phyloP scores from a whole-genome alignment of 306 rosid species.

The Abrus precatorius region DNA sequence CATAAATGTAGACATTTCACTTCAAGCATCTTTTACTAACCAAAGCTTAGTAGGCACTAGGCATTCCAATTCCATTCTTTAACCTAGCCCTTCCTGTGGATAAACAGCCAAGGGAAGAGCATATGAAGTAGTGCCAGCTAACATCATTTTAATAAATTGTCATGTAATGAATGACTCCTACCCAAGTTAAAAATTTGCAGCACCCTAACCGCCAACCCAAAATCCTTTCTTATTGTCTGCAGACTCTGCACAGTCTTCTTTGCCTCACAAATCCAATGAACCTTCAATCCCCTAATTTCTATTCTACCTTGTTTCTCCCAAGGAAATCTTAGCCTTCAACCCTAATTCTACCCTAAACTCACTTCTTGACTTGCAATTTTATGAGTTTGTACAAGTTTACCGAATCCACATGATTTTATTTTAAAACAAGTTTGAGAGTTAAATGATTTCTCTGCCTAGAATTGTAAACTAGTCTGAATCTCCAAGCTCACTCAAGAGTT shows the following conservation, averaged over 20 bases:
- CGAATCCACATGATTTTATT: not conserved
- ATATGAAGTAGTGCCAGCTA: not conserved
- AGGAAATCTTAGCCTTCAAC: constrained; percentile 22
- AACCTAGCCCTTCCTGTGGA: not conserved
- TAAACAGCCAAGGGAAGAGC: constrained; percentile 30
- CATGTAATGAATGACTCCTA: constrained; percentile 1
- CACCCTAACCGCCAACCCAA: constrained; percentile 29
- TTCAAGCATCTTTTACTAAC: constrained; percentile 2
- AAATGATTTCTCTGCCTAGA: not conserved
- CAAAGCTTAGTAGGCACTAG: constrained; percentile 1
- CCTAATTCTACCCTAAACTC: not conserved
- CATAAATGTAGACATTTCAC: constrained; percentile 3
- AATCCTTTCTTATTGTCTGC: not conserved
- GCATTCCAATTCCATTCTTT: constrained; percentile 8
- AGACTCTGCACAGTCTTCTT: not conserved
- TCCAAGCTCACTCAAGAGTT: not conserved
- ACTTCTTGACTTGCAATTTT: not conserved
- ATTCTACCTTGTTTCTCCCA: constrained; percentile 21
- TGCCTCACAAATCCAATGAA: constrained; percentile 3
- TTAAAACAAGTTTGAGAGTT: not conserved
- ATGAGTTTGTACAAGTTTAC: not conserved
- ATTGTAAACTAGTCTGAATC: not conserved
- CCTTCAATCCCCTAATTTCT: constrained; percentile 6
- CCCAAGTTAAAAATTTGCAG: not conserved
- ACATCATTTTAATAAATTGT: not conserved